Evolutionary conservation across 129 eudicot genomes (phyloP).

Genomic region (Helianthus tuberosus): DNA sequence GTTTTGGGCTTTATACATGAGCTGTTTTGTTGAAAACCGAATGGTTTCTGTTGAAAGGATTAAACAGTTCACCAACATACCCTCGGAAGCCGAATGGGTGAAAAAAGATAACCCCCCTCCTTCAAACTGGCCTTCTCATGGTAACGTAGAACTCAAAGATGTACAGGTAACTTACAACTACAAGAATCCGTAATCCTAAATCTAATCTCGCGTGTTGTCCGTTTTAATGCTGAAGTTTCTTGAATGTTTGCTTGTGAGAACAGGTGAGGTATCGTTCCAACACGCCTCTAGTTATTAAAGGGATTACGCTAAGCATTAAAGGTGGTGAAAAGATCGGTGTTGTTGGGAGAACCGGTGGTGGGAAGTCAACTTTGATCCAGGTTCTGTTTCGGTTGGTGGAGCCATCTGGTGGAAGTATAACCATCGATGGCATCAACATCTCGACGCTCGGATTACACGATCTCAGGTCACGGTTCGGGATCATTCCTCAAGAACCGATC

Average conservation of each 20-base stretch:
- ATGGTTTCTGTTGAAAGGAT: conserved; percentile 98
- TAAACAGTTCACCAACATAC: conserved; percentile 75
- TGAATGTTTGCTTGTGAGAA: conserved; percentile 13
- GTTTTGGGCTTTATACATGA: conserved; percentile 60
- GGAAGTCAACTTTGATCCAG: conserved; percentile 82
- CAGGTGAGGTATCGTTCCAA: conserved; percentile 75
- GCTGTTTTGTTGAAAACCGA: conserved; percentile 82
- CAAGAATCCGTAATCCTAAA: neutral
- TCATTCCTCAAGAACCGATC: conserved; percentile 93
- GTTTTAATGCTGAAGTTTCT: neutral
- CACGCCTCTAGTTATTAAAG: conserved; percentile 74
- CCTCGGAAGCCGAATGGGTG: conserved; percentile 86
- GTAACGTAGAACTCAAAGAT: conserved; percentile 72
- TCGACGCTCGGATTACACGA: conserved; percentile 75
- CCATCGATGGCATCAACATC: conserved; percentile 71
- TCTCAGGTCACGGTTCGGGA: conserved; percentile 79
- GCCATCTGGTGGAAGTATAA: conserved; percentile 66
- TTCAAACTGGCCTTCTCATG: conserved; percentile 75
- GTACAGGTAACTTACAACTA: conserved; percentile 60
- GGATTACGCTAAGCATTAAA: conserved; percentile 49
- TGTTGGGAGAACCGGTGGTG: conserved; percentile 93
- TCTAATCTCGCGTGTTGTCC: neutral
- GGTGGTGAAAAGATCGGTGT: conserved; percentile 92
- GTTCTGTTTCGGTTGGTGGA: conserved; percentile 82
- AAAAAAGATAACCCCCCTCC: conserved; percentile 62